Evolutionary conservation across 148 eudicot species (phyloP).

Genomic region (Rhododendron henanense): DNA sequence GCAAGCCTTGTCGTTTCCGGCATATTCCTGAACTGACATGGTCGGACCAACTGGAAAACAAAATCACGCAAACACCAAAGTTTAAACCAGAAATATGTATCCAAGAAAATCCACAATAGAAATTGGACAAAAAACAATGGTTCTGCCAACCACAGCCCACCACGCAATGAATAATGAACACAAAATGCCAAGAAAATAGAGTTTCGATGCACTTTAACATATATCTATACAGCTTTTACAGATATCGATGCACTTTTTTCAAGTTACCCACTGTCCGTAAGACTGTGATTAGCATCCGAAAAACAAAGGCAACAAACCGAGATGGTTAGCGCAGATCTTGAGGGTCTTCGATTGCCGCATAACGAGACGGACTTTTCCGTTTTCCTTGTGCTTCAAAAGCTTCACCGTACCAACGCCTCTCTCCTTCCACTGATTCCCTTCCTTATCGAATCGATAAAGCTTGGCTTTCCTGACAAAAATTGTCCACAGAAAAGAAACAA

Average conservation of each 20-base stretch:
- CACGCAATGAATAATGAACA: not conserved
- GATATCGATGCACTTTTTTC: too few relatives aligned
- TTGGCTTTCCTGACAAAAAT: slow-evolving; percentile 49
- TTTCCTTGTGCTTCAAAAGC: slow-evolving; percentile 78
- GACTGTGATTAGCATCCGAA: not conserved
- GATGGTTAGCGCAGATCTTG: slow-evolving; percentile 96
- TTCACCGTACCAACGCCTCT: slow-evolving; percentile 83
- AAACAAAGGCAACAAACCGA: slow-evolving; percentile 29
- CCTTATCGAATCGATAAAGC: slow-evolving; percentile 89
- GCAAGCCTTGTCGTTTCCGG: slow-evolving; percentile 80
- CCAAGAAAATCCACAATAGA: not conserved
- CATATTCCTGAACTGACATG: slow-evolving; percentile 77
- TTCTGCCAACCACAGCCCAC: not conserved
- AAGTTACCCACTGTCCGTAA: too few relatives aligned
- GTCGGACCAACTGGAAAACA: slow-evolving; percentile 42
- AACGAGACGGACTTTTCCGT: slow-evolving; percentile 76
- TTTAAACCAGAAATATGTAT: not conserved
- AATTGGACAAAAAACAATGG: too few relatives aligned
- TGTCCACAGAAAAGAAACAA: not conserved
- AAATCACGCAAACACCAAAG: not conserved
- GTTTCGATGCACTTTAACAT: not conserved
- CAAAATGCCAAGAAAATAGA: not conserved
- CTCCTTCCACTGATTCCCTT: slow-evolving; percentile 95
- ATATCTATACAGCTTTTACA: not conserved
- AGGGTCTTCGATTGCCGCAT: slow-evolving; percentile 95